These are phyloP conservation scores for Candida broadrunensis DNA, from an alignment of 805 yeast species.

Conservation along the genomic window DNA sequence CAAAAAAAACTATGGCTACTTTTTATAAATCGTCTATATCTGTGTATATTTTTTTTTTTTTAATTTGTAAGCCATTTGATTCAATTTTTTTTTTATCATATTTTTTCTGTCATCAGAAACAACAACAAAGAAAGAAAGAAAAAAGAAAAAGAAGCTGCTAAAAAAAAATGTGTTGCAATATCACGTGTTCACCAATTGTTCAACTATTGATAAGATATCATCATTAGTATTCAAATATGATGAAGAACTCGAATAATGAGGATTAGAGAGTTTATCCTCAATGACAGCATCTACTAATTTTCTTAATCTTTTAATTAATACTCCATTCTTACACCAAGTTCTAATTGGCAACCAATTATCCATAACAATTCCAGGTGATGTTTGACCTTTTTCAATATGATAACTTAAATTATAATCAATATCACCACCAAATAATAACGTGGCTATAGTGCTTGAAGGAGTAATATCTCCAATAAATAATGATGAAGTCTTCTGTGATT, in stretches of 20 bases:
- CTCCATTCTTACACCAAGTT: slow-evolving; percentile 95
- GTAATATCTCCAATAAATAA: slow-evolving; percentile 73
- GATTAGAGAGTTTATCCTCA: slow-evolving; percentile 51
- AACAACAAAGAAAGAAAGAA: neutral
- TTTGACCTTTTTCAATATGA: slow-evolving; percentile 39
- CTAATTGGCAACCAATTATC: slow-evolving; percentile 88
- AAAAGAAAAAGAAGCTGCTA: neutral
- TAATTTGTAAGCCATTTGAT: neutral
- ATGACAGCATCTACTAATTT: slow-evolving; percentile 64
- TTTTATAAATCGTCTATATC: no score
- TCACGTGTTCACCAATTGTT: slow-evolving; percentile 7
- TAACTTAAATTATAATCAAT: slow-evolving; percentile 54
- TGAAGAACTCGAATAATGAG: slow-evolving; percentile 13
- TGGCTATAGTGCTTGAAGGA: slow-evolving; percentile 70
- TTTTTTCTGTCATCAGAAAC: neutral
- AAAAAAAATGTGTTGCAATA: neutral
- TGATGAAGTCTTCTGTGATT: slow-evolving; percentile 63
- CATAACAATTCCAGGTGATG: slow-evolving; percentile 79
- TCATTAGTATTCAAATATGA: slow-evolving; percentile 10
- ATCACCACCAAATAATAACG: slow-evolving; percentile 79
- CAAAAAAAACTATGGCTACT: no score
- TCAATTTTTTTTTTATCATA: neutral
- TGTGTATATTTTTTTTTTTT: no score
- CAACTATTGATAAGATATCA: slow-evolving; percentile 19
- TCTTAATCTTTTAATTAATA: slow-evolving; percentile 70